Evolutionary conservation across 306 rosid species (phyloP), one percentile per base, ranked within the genome.

Genomic region (Acacia confusa): DNA sequence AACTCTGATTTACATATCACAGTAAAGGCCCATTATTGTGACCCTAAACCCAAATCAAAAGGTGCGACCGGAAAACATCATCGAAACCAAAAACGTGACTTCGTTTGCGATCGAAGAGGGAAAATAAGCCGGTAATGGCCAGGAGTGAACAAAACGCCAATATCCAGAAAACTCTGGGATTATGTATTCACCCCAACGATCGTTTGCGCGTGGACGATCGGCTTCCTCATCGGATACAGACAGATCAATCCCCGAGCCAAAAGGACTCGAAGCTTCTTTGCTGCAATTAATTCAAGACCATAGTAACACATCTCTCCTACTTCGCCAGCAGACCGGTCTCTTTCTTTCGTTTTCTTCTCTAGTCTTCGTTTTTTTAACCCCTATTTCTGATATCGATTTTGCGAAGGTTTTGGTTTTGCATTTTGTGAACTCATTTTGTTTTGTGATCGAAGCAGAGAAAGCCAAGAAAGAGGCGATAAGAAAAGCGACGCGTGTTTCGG

Each of bases 401-500:
- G 7, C 2, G 41, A 13, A 16, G 55, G 55, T 22, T 70, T 13
- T 41, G 55, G 53, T 24, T 41, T 68, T 20, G 17, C 67, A 53
- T 24, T 48, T 32, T 9, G 47, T 71, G 43, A 67, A 9, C 41
- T 55, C 40, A 78, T 32, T 25, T 65, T 69, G 69, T 72, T 19
- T 7, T 61, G 57, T 17, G 25, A 16, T 64, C 36, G 79, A 25
- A 22, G 50, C 87, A 91, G 97, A 95, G 79, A 88, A 88, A 64
- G 90, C 89, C 50, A 95, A 90, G 82, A 92, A 90, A 84, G 92
- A 87, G 1, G 96, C 99, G 1, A 89, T 92, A 7, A 82, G 67
- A 75, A 89, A 86, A 32, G 90, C 96, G 0, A 79, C 19, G 52
- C 88, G 89, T 0, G 94, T 91, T 66, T 91, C 98, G 72, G 90